Conservation (phyloP, 345 rosid species). For the Kernera saxatilis region DNA sequence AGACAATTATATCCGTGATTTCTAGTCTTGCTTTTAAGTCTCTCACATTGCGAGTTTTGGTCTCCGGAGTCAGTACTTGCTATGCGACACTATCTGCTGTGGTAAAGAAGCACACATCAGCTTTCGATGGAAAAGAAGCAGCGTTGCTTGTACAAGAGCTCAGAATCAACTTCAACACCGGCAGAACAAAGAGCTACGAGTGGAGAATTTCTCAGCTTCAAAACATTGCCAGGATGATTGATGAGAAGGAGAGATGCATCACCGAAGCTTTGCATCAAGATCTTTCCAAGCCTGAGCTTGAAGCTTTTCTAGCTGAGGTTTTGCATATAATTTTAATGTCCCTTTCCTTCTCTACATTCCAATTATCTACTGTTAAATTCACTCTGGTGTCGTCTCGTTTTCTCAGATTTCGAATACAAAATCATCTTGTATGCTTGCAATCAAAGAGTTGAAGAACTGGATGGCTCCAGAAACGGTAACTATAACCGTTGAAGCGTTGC, state of each 20-base stretch:
- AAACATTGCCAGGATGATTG: slow-evolving; percentile 51
- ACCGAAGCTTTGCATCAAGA: slow-evolving; percentile 53
- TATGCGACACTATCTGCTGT: slow-evolving; percentile 29
- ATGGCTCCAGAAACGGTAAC: slow-evolving; percentile 74
- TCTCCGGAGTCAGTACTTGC: slow-evolving; percentile 22
- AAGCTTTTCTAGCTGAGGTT: slow-evolving; percentile 71
- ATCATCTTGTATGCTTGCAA: slow-evolving; percentile 53
- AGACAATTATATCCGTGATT: neutral
- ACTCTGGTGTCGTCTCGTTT: neutral
- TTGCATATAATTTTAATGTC: neutral
- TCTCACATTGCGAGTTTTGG: neutral
- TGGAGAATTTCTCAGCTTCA: slow-evolving; percentile 74
- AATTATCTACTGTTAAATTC: neutral
- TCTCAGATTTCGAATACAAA: slow-evolving; percentile 53
- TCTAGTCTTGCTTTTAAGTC: neutral
- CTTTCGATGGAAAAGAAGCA: slow-evolving; percentile 41
- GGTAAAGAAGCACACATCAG: neutral
- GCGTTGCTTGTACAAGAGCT: slow-evolving; percentile 45
- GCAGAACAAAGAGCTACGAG: slow-evolving; percentile 66
- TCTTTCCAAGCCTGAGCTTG: slow-evolving; percentile 65
- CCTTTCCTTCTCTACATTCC: neutral
- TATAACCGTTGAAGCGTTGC: neutral
- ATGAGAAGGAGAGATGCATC: slow-evolving; percentile 59
- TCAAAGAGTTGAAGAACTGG: slow-evolving; percentile 63
- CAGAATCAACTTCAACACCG: slow-evolving; percentile 43